A percentile compares a stretch with the other conserved stretches of the same genome.
These are phyloP conservation scores for Phialemonium atrogriseum DNA, from an alignment of 2,329 filamentous ascomycete species.

Conservation along the genomic window DNA sequence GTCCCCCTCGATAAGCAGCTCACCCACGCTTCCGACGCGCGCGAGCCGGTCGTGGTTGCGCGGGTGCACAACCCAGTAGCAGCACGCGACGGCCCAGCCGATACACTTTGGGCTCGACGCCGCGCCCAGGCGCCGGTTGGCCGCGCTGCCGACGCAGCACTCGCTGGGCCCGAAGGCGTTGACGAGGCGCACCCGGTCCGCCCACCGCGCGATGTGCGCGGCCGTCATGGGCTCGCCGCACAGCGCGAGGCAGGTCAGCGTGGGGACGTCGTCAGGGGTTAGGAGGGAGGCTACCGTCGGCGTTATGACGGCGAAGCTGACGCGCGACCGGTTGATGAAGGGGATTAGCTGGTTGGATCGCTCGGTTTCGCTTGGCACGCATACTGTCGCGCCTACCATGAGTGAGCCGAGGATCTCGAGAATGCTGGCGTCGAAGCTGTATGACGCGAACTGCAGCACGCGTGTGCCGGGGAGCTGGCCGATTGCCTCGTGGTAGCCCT, in stretches of 20 bases:
- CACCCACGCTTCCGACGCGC: constrained; percentile 11
- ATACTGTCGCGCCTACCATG: constrained; percentile 19
- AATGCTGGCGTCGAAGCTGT: constrained; percentile 22
- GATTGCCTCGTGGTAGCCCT: constrained; percentile 11
- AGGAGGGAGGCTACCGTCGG: constrained; percentile 5
- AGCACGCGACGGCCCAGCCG: constrained; percentile 1
- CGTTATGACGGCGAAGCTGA: constrained; percentile 7
- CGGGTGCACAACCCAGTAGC: constrained; percentile 19
- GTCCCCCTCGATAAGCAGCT: constrained; percentile 12
- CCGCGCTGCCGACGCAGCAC: not conserved
- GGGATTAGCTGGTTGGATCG: constrained; percentile 25
- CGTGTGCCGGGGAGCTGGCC: constrained; percentile 15
- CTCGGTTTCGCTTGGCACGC: constrained; percentile 27
- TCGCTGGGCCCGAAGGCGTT: not conserved
- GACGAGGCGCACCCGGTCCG: not conserved
- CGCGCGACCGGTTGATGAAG: constrained; percentile 9
- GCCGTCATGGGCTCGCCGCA: constrained; percentile 1
- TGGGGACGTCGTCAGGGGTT: constrained; percentile 6
- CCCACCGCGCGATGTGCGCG: too few species aligned
- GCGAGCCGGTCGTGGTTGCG: constrained; percentile 11
- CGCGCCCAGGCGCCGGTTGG: not conserved
- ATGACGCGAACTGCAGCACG: constrained; percentile 23
- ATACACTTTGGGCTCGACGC: constrained; percentile 1
- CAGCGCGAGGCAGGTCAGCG: constrained; percentile 2
- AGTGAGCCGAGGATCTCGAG: constrained; percentile 11